Evolutionary conservation across 139 green algal species (phyloP).

Genomic region (Tetradesmus obliquus): DNA sequence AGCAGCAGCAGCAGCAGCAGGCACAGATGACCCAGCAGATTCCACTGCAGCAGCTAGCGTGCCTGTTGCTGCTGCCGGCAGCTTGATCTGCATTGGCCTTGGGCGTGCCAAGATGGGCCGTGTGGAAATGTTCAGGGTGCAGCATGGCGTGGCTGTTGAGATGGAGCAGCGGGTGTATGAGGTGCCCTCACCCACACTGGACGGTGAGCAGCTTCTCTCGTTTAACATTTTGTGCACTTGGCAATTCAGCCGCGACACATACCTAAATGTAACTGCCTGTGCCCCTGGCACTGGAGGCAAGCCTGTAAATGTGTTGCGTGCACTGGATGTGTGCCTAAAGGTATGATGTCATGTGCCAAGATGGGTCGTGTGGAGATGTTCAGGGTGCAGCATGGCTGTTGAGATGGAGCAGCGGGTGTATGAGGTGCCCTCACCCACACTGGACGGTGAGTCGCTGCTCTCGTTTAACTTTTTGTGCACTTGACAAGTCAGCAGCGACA

Average conservation of each 20-base stretch:
- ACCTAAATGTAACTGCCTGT: too few species aligned
- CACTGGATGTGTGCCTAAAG: too few species aligned
- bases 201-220: not conserved
- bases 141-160: conserved; percentile 63
- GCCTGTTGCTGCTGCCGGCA: not conserved
- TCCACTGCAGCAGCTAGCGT: not conserved
- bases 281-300: too few species aligned
- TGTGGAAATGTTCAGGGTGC: conserved; percentile 74
- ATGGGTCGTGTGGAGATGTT: conserved; percentile 82
- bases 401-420: conserved; percentile 56
- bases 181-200: conserved; percentile 31
- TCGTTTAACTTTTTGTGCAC: too few species aligned
- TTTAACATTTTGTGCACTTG: too few species aligned
- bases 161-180: conserved; percentile 57
- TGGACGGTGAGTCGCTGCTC: conserved; percentile 3
- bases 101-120: conserved; percentile 68
- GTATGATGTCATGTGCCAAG: conserved; percentile 5
- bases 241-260: too few species aligned
- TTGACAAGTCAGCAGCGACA: too few species aligned
- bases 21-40: not conserved
- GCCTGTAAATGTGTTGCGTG: too few species aligned
- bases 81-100: conserved; percentile 74
- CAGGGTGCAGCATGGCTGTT: conserved; percentile 61
- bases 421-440: conserved; percentile 32
- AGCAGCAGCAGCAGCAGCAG: conserved; percentile 37